Evolutionary conservation across 2,329 filamentous ascomycete species (phyloP).

Genomic region (Cladosporium sphaerospermum): DNA sequence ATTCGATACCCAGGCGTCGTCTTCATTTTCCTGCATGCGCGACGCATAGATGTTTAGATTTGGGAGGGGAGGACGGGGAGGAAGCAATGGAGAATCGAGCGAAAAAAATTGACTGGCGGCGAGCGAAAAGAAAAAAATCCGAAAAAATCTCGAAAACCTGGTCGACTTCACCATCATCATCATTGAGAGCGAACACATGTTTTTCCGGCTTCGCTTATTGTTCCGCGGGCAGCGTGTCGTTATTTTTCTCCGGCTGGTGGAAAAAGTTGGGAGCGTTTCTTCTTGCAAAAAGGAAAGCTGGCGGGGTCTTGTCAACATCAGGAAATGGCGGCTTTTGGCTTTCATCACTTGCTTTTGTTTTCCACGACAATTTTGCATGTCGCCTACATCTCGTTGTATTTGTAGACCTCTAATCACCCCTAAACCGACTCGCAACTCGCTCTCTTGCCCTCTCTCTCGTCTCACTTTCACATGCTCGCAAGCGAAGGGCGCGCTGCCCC

Average conservation of each 20-base stretch:
- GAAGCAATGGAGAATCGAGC: not conserved
- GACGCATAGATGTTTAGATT: constrained; percentile 20
- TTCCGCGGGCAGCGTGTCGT: not conserved
- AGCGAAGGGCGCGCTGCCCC: too few relatives aligned
- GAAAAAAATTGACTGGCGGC: not conserved
- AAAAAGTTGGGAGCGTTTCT: constrained; percentile 3
- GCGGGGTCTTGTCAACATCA: not conserved
- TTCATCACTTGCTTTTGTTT: not conserved
- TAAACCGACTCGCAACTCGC: not conserved
- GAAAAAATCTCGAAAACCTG: not conserved
- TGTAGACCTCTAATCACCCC: constrained; percentile 9
- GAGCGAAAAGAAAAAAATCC: not conserved
- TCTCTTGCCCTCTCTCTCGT: too few relatives aligned
- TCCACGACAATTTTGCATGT: not conserved
- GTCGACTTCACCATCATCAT: not conserved
- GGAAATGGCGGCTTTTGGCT: not conserved
- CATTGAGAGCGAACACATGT: not conserved
- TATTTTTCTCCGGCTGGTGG: not conserved
- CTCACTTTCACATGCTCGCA: too few relatives aligned
- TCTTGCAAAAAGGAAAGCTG: not conserved
- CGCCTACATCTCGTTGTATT: constrained; percentile 12
- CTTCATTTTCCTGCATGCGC: constrained; percentile 21
- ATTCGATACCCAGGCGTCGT: constrained; percentile 26
- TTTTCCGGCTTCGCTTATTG: not conserved
- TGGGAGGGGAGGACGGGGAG: not conserved